Evolutionary conservation across 164 flowering plant genomes (phyloP).

Genomic region (Aristolochia fimbriata): DNA sequence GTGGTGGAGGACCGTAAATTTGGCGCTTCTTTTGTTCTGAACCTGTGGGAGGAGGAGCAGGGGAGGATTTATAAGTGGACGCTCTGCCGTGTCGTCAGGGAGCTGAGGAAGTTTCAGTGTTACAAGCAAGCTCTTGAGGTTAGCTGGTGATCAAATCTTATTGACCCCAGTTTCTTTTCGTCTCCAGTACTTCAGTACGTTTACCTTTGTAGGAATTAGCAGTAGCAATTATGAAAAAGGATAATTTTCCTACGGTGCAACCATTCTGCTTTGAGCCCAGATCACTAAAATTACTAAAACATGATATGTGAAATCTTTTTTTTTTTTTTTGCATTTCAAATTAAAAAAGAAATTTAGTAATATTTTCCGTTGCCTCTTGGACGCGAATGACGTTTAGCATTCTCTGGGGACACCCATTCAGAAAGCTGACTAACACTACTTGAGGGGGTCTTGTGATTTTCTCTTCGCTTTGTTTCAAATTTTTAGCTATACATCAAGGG

Average conservation of each 20-base stretch:
- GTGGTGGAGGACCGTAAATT: conserved; percentile 41
- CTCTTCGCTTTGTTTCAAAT: too few relatives aligned
- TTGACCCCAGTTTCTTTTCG: not conserved
- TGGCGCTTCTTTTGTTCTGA: conserved; percentile 46
- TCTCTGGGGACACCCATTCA: not conserved
- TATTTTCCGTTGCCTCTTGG: too few relatives aligned
- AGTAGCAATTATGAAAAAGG: not conserved
- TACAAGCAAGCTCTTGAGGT: conserved; percentile 72
- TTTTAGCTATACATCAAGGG: too few relatives aligned
- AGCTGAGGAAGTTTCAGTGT: conserved; percentile 58
- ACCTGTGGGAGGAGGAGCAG: conserved; percentile 49
- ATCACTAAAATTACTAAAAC: too few relatives aligned
- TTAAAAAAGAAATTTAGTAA: too few relatives aligned
- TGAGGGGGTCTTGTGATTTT: too few relatives aligned
- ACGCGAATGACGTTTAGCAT: not conserved
- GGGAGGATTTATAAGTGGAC: conserved; percentile 62
- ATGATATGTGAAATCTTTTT: too few relatives aligned
- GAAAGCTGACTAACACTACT: too few relatives aligned
- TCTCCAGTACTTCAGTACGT: not conserved
- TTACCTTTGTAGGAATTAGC: not conserved
- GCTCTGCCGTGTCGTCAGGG: conserved; percentile 58
- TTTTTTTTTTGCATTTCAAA: too few relatives aligned
- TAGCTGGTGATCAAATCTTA: not conserved
- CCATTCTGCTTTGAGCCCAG: too few relatives aligned
- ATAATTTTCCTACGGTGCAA: too few relatives aligned